Evolutionary conservation across 1,284 basidiomycete genomes (phyloP), one percentile per base, ranked within the genome.

Genomic region (Pseudozyma pruni): DNA sequence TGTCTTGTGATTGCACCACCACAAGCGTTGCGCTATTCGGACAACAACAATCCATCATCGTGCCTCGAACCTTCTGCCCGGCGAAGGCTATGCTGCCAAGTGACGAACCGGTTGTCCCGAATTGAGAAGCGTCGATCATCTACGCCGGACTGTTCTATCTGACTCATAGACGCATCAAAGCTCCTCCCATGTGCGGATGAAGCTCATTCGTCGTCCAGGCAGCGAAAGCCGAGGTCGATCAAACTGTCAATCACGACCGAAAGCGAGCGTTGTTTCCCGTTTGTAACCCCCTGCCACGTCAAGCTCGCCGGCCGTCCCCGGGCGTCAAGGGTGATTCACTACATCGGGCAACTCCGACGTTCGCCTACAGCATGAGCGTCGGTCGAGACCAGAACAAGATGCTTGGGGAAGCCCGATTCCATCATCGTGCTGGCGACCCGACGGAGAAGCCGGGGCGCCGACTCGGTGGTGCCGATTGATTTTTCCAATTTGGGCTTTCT

Each of bases 351-450:
- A 33, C 32, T 6, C 27, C 27, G 27, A 29, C 27, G 11, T 29
- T 29, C 27, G 11, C 32, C 19, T 29, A 33, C 29, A 34, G 14
- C 3, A 14, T 6, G 11, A 19, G 13, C 14, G 19, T 3, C 29
- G 11, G 17, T 19, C 16, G 14, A 23, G 8, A 32, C 27, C 27
- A 43, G 20, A 44, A 19, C 29, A 29, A 44, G 27, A 31, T 17
- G n/a, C n/a, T n/a, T n/a, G n/a, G n/a, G n/a, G 11, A 46, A 34
- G 35, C 46, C 46, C 46, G 46, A 48, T 48, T 22, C 19, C 46
- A 48, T 48, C 46, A 39, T 48, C 11, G 16, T 48, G 46, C 46
- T 25, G 14, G 14, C 11, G 8, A 10, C 11, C 34, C 34, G n/a
- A 14, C 8, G 7, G 34, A 13, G 11, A 14, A 37, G n/a, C n/a